These are phyloP conservation scores for Colletotrichum abscissum DNA, from an alignment of 2,329 filamentous ascomycete species.

Conservation along the genomic window DNA sequence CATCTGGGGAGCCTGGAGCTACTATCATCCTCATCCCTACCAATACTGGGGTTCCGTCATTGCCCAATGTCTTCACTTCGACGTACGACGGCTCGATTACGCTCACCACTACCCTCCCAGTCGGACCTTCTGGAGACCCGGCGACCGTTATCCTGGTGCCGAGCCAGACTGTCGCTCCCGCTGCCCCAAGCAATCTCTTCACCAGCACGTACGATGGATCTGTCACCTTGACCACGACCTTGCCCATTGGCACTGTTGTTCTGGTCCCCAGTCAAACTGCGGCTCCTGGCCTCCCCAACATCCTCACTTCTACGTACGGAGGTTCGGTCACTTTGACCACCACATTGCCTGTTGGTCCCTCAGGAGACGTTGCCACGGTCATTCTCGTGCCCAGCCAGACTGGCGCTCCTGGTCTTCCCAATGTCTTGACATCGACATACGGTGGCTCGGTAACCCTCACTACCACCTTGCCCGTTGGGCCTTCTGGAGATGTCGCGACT, in stretches of 20 bases:
- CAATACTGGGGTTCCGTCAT: neutral
- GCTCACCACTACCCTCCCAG: neutral
- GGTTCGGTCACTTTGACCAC: neutral
- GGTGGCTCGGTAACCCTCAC: constrained; percentile 1
- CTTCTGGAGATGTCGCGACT: neutral
- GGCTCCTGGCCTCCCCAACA: neutral
- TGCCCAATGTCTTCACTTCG: neutral
- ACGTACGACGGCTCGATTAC: neutral
- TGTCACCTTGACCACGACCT: neutral
- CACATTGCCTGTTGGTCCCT: neutral
- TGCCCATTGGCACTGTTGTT: neutral
- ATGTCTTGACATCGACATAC: neutral
- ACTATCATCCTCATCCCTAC: neutral
- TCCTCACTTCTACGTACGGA: neutral
- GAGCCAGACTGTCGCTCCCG: neutral
- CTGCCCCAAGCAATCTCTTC: neutral
- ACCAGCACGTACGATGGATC: constrained; percentile 8
- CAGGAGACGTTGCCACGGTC: neutral
- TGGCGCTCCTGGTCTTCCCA: neutral
- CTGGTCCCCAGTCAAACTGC: neutral
- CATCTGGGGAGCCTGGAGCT: neutral
- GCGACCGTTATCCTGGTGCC: neutral
- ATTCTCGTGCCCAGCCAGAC: neutral
- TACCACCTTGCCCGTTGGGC: neutral
- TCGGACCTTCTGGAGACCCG: neutral